Percentiles rank a stretch among this genome's conserved stretches.
phyloP scores from a whole-genome alignment of 306 rosid species.

The Vigna trinervia region DNA sequence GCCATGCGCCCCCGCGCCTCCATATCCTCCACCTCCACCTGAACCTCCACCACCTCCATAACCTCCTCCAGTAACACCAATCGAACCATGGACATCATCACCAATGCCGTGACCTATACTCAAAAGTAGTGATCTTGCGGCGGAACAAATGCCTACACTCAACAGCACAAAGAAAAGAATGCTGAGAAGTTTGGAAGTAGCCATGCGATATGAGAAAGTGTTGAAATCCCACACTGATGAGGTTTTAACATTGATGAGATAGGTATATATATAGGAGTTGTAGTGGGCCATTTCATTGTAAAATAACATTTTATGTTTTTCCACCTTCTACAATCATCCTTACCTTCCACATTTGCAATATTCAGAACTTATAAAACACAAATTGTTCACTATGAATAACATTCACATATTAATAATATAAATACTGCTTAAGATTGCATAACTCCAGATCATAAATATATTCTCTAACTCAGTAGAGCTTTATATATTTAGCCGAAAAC shows the following conservation, averaged over 20 bases:
- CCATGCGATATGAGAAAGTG: slow-evolving; percentile 43
- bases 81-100: slow-evolving; percentile 18
- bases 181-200: slow-evolving; percentile 37
- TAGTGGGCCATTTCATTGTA: background rate
- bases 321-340: no score
- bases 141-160: slow-evolving; percentile 53
- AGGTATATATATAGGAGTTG: slow-evolving; percentile 50
- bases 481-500: no score
- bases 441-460: no score
- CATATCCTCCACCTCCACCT: slow-evolving; percentile 34
- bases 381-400: no score
- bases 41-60: slow-evolving; percentile 50
- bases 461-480: no score
- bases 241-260: background rate
- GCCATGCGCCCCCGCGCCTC: slow-evolving; percentile 47
- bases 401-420: no score
- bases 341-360: no score
- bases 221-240: slow-evolving; percentile 36
- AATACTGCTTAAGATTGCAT: no score
- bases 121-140: slow-evolving; percentile 57
- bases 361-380: no score
- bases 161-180: slow-evolving; percentile 46
- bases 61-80: slow-evolving; percentile 33
- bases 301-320: slow-evolving; percentile 35
- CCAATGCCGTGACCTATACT: slow-evolving; percentile 34